Conservation (phyloP, 129 eudicot genomes). For the Escallonia herrerae region DNA sequence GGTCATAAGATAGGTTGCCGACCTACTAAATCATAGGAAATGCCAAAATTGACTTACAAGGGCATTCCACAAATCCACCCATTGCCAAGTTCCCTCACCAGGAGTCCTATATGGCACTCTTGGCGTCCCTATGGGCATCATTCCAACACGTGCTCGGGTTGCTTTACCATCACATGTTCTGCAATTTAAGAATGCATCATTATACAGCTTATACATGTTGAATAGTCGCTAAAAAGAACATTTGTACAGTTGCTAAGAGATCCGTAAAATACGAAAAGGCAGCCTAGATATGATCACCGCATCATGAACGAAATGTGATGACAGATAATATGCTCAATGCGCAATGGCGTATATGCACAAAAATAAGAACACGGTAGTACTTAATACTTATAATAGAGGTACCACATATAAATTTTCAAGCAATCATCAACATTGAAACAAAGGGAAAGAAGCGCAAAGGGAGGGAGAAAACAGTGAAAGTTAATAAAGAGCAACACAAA, state of each 20-base stretch:
- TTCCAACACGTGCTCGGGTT: slow-evolving; percentile 47
- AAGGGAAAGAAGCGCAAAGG: too few species aligned
- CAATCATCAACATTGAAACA: too few species aligned
- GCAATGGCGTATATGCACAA: too few species aligned
- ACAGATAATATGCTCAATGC: background rate
- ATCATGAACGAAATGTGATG: background rate
- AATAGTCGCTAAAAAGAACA: too few species aligned
- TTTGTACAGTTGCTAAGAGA: too few species aligned
- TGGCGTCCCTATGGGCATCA: slow-evolving; percentile 92
- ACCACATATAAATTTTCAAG: too few species aligned
- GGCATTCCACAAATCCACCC: slow-evolving; percentile 92
- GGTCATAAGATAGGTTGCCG: background rate
- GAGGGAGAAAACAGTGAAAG: too few species aligned
- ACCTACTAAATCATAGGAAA: background rate
- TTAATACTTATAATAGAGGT: too few species aligned
- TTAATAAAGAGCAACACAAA: too few species aligned
- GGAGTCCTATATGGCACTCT: slow-evolving; percentile 67
- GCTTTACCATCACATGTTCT: slow-evolving; percentile 47
- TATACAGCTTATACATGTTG: too few species aligned
- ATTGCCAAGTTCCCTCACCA: slow-evolving; percentile 61
- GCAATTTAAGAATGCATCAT: background rate
- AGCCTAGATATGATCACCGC: background rate
- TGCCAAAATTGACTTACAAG: slow-evolving; percentile 48
- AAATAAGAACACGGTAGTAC: too few species aligned
- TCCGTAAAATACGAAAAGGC: background rate